Base-by-base conservation (phyloP, 1,284 basidiomycete genomes). In the Ustilago crameri region DNA sequence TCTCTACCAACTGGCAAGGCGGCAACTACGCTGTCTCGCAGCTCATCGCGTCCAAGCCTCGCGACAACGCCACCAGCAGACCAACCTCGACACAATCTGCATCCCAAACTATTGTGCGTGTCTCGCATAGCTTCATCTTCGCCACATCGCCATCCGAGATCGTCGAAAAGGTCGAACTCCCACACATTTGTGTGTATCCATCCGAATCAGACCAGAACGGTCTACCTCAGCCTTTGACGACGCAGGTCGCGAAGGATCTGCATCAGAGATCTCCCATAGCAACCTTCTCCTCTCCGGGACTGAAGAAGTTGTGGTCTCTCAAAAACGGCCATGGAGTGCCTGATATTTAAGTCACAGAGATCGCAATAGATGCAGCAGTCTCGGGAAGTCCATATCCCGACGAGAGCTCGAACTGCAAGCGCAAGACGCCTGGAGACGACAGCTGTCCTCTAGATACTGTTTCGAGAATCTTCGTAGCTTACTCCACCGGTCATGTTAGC, bases 401-500 rank as follows among this genome's bases (percentile, higher is more conserved):
- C 14, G 20, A 44, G 10, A 15, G 34, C n/a, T 47, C 37, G 9
- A 15, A 23, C 26, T 40, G 48, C 26, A 66, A 66, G 41, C 63
- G 63, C 34, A 66, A 55, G 41, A 1, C 18, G 9, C 9, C 24
- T 2, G n/a, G 9, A 8, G 3, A 23, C 1, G 23, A 23, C 1
- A 17, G 18, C 1, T 5, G 18, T 4, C 8, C 37, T 4, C 8
- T 46, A 27, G 14, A 17, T 17, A 3, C 37, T 0, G 30, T 30
- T 7, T 26, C 51, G 9, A 68, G 60, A 3, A 40, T 82, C 26
- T 55, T 75, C 42, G 63, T 82, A 5, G 75, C 77, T 48, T 81
- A 76, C 51, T 74, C 75, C 9, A 77, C 70, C 5, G 81, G 82
- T 0, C 75, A 82, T 47, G 68, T 75, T 47, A 63, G 76, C 24